Evolutionary conservation across 2,329 filamentous ascomycete species (phyloP), one percentile per base, ranked within the genome.

Genomic region (Talaromyces funiculosus): DNA sequence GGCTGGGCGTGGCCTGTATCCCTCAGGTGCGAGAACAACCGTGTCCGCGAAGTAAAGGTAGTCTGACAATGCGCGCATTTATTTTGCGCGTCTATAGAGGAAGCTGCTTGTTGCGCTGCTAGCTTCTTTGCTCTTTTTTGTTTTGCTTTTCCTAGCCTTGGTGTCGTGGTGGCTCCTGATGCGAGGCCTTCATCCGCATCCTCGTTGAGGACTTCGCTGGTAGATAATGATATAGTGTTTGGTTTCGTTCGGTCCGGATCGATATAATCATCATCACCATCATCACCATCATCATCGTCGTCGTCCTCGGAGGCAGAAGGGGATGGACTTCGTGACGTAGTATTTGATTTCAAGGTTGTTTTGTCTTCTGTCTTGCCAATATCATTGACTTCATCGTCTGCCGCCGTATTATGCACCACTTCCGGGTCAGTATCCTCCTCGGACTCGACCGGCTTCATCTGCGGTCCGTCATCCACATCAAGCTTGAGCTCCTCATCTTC

Each of bases 61-160:
- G 89, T 90, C 65, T 86, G 83, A 74, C 94, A 97, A 4, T 86
- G 84, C 2, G 88, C 83, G 71, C 94, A 97, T 67, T 87, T 87
- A 57, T 90, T 83, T 31, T 85, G 65, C 4, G 61, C 31, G 20
- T 66, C 65, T 47, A n/a, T 29, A 40, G 20, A 40, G n/a, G 61
- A 66, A 4, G 63, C 63, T 22, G 66, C 61, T 31, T 68, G 63
- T 59, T 54, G 51, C 6, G 73, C 71, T 4, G 78, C 79, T 14
- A 78, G 79, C 64, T 77, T 82, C 65, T 78, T 81, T 33, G 79
- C 80, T 57, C 78, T 75, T 64, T 81, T 83, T 62, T 78, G 76
- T 65, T 83, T 84, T 29, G 81, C 81, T 65, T 82, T 83, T 20
- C 81, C 80, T 14, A 80, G 43, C 60, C 77, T 79, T 38, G 68